These are phyloP conservation scores for Pichia terricola DNA, from an alignment of 1,139 yeast species.

Conservation along the genomic window DNA sequence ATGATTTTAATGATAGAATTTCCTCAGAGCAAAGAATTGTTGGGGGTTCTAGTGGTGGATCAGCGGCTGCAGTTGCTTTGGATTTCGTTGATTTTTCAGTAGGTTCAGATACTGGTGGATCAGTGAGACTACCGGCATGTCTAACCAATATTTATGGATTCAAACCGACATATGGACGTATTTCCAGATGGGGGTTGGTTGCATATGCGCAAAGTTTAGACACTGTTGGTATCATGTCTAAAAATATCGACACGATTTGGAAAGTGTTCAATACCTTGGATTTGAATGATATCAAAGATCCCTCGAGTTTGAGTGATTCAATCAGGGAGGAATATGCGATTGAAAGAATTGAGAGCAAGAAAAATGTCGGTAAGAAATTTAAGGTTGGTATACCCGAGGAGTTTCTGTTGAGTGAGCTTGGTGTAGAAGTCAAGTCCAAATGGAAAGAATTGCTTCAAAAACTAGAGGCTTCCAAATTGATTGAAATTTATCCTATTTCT, in stretches of 20 bases:
- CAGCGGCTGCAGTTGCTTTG: slow-evolving; percentile 84
- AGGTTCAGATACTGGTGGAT: slow-evolving; percentile 98
- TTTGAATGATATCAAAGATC: slow-evolving; percentile 61
- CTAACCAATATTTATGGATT: slow-evolving; percentile 78
- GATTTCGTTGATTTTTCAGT: slow-evolving; percentile 59
- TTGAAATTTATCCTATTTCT: slow-evolving; percentile 51
- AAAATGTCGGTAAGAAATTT: slow-evolving; percentile 18
- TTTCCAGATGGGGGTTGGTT: slow-evolving; percentile 86
- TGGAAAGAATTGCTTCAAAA: slow-evolving; percentile 39
- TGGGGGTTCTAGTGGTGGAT: slow-evolving; percentile 96
- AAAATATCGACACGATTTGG: slow-evolving; percentile 33
- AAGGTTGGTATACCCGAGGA: slow-evolving; percentile 68
- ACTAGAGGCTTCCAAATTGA: slow-evolving; percentile 38
- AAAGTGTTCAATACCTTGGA: slow-evolving; percentile 50
- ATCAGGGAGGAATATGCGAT: slow-evolving; percentile 25
- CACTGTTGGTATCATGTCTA: slow-evolving; percentile 78
- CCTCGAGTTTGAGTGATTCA: slow-evolving; percentile 50
- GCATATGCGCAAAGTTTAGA: slow-evolving; percentile 93
- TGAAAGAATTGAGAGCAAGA: slow-evolving; percentile 10
- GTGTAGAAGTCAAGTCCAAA: slow-evolving; percentile 33
- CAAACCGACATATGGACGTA: slow-evolving; percentile 86
- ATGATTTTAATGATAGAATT: slow-evolving; percentile 1
- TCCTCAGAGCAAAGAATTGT: slow-evolving; percentile 33
- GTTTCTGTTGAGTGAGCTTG: slow-evolving; percentile 47
- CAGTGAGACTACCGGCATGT: slow-evolving; percentile 85